Conservation (phyloP, 2,329 filamentous ascomycete species). For the Microdochium paspali region DNA sequence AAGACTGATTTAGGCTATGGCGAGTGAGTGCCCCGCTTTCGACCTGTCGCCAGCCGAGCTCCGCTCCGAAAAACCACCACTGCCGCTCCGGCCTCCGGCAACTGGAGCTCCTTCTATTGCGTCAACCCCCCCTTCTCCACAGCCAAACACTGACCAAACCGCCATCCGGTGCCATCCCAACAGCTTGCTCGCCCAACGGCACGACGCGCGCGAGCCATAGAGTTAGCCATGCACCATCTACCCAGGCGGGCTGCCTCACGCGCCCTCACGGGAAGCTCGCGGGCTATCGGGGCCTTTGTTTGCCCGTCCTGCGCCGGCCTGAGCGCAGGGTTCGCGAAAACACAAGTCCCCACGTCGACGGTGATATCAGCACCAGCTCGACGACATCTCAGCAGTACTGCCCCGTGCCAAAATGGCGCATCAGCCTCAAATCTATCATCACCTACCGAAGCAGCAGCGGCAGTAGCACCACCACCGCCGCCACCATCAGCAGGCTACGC, state of each 20-base stretch:
- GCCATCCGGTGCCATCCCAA: too few species aligned
- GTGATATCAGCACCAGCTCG: background rate
- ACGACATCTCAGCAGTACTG: background rate
- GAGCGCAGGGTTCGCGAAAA: conserved; percentile 4
- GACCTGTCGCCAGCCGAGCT: background rate
- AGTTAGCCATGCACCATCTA: conserved; percentile 1
- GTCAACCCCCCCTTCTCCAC: background rate
- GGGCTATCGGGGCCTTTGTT: conserved; percentile 8
- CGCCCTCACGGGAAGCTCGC: background rate
- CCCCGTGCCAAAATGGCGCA: conserved; percentile 9
- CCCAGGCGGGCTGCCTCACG: conserved; percentile 1
- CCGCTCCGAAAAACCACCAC: background rate
- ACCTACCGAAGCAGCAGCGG: too few species aligned
- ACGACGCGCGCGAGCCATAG: too few species aligned
- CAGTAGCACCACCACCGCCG: conserved; percentile 18
- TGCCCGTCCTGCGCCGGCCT: conserved; percentile 17
- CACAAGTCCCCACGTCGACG: background rate
- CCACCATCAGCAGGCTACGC: conserved; percentile 39
- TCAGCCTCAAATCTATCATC: conserved; percentile 8
- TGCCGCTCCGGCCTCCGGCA: background rate
- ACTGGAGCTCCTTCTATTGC: background rate
- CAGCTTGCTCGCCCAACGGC: too few species aligned
- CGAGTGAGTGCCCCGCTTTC: background rate
- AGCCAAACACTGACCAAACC: background rate
- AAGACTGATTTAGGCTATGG: too few species aligned